Conservation (phyloP, 192 early-diverging fungal species). For the Umbelopsis vinacea region DNA sequence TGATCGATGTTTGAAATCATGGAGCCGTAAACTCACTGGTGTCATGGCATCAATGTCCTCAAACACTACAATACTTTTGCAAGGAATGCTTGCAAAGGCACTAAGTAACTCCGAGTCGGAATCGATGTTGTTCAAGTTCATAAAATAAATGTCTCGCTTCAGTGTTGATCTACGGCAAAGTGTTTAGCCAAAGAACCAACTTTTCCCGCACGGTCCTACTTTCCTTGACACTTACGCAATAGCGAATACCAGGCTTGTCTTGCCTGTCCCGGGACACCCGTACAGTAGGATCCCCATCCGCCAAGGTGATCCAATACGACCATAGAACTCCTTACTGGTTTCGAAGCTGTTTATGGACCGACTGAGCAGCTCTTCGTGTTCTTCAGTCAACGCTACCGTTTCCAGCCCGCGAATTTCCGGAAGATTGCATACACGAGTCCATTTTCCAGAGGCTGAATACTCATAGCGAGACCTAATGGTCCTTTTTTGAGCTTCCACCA, state of each 20-base stretch:
- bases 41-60: conserved; percentile 66
- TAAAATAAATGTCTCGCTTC: conserved; percentile 43
- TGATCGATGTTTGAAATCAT: conserved; percentile 26
- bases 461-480: conserved; percentile 28
- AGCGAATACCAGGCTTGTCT: conserved; percentile 48
- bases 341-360: conserved; percentile 57
- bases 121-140: conserved; percentile 43
- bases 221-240: conserved; percentile 29
- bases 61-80: conserved; percentile 55
- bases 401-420: conserved; percentile 46
- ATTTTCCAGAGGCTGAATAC: conserved; percentile 32
- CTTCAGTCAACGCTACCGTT: conserved; percentile 57
- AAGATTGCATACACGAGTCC: conserved; percentile 29
- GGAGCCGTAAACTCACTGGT: conserved; percentile 36
- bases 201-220: not conserved
- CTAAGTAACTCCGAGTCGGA: conserved; percentile 40
- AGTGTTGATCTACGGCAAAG: conserved; percentile 26
- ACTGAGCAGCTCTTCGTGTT: conserved; percentile 50
- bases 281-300: conserved; percentile 51
- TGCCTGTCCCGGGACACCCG: conserved; percentile 49
- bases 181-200: not conserved
- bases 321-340: conserved; percentile 60
- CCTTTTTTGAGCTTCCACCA: conserved; percentile 25
- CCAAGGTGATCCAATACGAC: conserved; percentile 65
- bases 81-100: conserved; percentile 39